Base-by-base conservation (phyloP, 2,329 filamentous ascomycete species). In the Colletotrichum limetticola region DNA sequence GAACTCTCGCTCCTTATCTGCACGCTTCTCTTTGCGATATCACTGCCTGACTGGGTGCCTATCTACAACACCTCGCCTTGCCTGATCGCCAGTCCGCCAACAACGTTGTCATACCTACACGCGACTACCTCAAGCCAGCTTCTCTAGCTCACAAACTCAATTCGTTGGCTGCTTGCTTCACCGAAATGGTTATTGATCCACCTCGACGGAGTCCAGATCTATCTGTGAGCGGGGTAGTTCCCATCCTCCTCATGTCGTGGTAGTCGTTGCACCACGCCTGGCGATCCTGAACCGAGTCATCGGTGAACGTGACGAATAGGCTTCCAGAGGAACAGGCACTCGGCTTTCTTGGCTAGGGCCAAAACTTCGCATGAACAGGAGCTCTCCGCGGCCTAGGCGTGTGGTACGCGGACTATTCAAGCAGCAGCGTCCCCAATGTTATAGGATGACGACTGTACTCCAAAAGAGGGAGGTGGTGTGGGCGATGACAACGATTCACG, bases 381-480 rank as follows among this genome's bases (percentile, higher is more conserved):
- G 30, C 19, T 49, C 24, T 28, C 14, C 56, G 55, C 56, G 56
- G 53, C 46, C 37, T 49, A 58, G 11, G 2, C 32, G 12, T 42
- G 9, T 61, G 67, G 71, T 71, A 66, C 60, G 66, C 61, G 49
- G 35, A 28, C 61, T 35, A 42, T 37, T 22, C 22, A 30, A 53
- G 32, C 30, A n/a, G 8, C 52, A 22, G 24, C 57, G 26, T 59
- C 24, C 28, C 35, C 22, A 32, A 46, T 60, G 30, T 16, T 5
- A n/a, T n/a, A 55, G 16, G 35, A n/a, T 24, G 42, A 35, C 46
- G 14, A 16, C 55, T 35, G 16, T 19, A 28, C 22, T 28, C 46
- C 63, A 30, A 24, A 12, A 61, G 49, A 49, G 62, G 65, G 42
- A 28, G 56, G 28, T 42, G 37, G 37, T 65, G 66, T 56, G 32